Evolutionary conservation across 495 filamentous ascomycete species (phyloP).

Genomic region (Penicillium lividum): DNA sequence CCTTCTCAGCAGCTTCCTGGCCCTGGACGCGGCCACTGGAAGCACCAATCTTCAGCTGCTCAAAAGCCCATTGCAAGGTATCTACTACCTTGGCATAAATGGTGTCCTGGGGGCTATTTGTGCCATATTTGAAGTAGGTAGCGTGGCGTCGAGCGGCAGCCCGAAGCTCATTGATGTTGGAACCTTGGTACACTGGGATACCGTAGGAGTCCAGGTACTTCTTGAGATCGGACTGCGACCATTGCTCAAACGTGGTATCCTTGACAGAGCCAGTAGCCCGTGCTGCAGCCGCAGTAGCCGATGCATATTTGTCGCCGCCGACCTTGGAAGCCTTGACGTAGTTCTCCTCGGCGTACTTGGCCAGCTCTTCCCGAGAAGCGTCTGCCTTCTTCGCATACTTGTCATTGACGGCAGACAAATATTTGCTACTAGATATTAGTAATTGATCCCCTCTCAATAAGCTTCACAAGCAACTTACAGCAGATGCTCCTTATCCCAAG

Average conservation of each 20-base stretch:
- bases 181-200: slow-evolving; percentile 70
- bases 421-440: slow-evolving; percentile 50
- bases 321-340: slow-evolving; percentile 69
- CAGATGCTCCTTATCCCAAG: slow-evolving; percentile 75
- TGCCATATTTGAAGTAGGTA: slow-evolving; percentile 78
- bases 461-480: slow-evolving; percentile 45
- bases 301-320: slow-evolving; percentile 68
- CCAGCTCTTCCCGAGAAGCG: slow-evolving; percentile 70
- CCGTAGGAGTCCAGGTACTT: slow-evolving; percentile 80
- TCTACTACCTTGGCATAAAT: slow-evolving; percentile 64
- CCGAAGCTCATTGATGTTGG: slow-evolving; percentile 61
- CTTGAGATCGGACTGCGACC: slow-evolving; percentile 82
- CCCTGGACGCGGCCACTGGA: slow-evolving; percentile 62
- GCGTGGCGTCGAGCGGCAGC: slow-evolving; percentile 69
- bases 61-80: slow-evolving; percentile 59
- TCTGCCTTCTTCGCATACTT: slow-evolving; percentile 65
- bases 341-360: slow-evolving; percentile 68
- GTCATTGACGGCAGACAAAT: slow-evolving; percentile 66
- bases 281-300: slow-evolving; percentile 71
- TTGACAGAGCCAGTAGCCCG: slow-evolving; percentile 69
- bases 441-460: background rate
- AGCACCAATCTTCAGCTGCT: slow-evolving; percentile 62
- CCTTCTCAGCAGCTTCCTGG: slow-evolving; percentile 51
- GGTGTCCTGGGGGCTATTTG: slow-evolving; percentile 62
- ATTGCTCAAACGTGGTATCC: slow-evolving; percentile 71